Evolutionary conservation across 2,329 filamentous ascomycete species (phyloP).

Genomic region (Falciphora oryzae): DNA sequence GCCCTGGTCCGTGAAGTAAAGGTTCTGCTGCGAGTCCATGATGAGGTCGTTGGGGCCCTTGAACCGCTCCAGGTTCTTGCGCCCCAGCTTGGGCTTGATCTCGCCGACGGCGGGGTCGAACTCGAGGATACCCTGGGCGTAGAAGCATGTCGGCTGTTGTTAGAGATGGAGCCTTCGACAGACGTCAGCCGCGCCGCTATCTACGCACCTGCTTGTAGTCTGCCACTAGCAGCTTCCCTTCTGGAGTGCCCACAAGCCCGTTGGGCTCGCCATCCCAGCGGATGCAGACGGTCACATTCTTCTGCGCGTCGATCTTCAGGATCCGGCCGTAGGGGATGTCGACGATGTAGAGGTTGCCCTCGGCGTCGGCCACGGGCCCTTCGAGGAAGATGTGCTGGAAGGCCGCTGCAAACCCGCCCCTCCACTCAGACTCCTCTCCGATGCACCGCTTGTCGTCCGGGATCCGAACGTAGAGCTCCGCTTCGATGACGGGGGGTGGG

Average conservation of each 20-base stretch:
- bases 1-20: slow-evolving; percentile 1
- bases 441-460: slow-evolving; percentile 1
- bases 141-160: background rate
- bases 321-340: slow-evolving; percentile 1
- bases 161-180: background rate
- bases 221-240: slow-evolving; percentile 1
- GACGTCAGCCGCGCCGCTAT: background rate
- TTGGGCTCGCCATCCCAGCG: background rate
- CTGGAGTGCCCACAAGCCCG: background rate
- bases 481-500: background rate
- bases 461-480: background rate
- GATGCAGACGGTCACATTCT: background rate
- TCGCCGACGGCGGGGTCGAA: too few species aligned
- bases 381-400: background rate
- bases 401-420: background rate
- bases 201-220: background rate
- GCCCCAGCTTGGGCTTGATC: too few species aligned
- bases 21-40: background rate
- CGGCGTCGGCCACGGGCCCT: background rate
- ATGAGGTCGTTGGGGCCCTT: background rate
- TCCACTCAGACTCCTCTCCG: background rate
- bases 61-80: too few species aligned
- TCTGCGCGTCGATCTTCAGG: background rate
- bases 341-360: slow-evolving; percentile 2
- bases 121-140: too few species aligned